Percentiles rank a stretch among this genome's conserved stretches.
Conservation (phyloP, 2,329 filamentous ascomycete genomes). For the Dactylellina leptospora region DNA sequence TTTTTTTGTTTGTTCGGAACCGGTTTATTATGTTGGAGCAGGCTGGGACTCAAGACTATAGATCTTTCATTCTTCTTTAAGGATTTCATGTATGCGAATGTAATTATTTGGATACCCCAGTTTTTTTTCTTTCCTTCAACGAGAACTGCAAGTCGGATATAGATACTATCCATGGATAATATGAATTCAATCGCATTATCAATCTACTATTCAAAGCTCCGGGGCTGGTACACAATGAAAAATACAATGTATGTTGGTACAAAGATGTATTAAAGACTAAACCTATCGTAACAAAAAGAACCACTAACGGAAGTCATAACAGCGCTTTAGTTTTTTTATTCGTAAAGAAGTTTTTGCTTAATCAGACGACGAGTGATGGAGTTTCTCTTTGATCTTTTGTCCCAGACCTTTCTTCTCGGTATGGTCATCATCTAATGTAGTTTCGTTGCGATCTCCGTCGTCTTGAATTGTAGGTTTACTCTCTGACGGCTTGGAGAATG, state of each 20-base stretch:
- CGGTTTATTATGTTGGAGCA: background rate
- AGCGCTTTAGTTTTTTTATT: too few species aligned
- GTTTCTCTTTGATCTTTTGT: conserved; percentile 72
- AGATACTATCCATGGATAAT: background rate
- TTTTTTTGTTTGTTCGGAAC: background rate
- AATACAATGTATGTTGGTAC: too few species aligned
- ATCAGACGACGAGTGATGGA: conserved; percentile 62
- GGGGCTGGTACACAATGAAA: background rate
- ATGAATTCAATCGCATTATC: too few species aligned
- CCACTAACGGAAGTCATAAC: too few species aligned
- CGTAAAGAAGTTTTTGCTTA: too few species aligned
- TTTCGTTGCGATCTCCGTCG: background rate
- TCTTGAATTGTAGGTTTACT: background rate
- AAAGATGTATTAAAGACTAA: too few species aligned
- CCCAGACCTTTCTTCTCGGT: conserved; percentile 51
- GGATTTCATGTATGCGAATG: too few species aligned
- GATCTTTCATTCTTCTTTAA: background rate
- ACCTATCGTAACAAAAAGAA: too few species aligned
- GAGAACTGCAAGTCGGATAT: too few species aligned
- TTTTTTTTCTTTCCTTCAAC: conserved; percentile 1
- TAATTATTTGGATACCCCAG: too few species aligned
- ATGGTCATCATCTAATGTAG: background rate
- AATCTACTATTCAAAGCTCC: too few species aligned
- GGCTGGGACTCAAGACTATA: conserved; percentile 9
- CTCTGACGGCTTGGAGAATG: conserved; percentile 12